Evolutionary conservation across 1,139 yeast genomes (phyloP).

Genomic region (Lodderomyces jiufengensis): DNA sequence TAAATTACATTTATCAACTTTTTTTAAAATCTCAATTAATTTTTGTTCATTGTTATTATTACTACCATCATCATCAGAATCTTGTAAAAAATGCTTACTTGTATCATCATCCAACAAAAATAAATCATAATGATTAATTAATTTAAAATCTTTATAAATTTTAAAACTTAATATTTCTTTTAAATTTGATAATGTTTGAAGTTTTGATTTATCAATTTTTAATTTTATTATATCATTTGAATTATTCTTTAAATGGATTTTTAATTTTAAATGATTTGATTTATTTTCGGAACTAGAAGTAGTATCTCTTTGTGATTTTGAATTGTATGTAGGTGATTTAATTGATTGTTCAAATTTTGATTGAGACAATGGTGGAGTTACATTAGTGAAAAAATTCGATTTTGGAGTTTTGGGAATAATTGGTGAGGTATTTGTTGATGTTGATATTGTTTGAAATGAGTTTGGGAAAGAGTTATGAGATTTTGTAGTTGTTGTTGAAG

Average conservation of each 20-base stretch:
- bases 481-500: not conserved
- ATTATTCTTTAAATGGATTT: constrained; percentile 27
- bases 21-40: not conserved
- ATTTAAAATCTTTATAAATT: constrained; percentile 31
- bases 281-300: no score
- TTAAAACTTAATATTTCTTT: constrained; percentile 31
- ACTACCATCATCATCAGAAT: constrained; percentile 16
- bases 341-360: no score
- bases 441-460: not conserved
- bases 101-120: constrained; percentile 14
- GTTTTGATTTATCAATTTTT: constrained; percentile 23
- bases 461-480: not conserved
- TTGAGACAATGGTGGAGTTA: no score
- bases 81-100: no score
- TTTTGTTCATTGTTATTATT: not conserved
- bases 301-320: no score
- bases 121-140: constrained; percentile 26
- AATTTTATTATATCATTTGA: constrained; percentile 34
- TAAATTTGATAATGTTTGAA: constrained; percentile 28
- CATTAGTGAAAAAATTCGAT: no score
- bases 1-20: constrained; percentile 24
- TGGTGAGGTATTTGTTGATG: constrained; percentile 1
- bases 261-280: constrained; percentile 25
- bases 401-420: no score
- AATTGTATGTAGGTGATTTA: no score